These are phyloP conservation scores for Phaeosphaeria sp. DNA, from an alignment of 2,329 filamentous ascomycete species.

Conservation along the genomic window DNA sequence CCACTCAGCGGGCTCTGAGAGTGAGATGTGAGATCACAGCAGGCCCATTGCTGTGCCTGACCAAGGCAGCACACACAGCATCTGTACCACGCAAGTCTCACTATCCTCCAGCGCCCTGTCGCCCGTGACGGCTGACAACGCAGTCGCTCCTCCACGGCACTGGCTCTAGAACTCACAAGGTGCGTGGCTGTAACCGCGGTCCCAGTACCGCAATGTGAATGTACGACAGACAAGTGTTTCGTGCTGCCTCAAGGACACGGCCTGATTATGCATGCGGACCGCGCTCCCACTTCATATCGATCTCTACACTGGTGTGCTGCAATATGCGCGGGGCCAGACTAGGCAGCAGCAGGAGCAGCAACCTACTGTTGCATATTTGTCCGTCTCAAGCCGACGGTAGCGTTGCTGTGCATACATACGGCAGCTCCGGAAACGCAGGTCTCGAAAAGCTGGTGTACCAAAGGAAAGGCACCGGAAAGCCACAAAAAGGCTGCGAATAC, in stretches of 20 bases:
- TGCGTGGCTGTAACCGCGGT: constrained; percentile 8
- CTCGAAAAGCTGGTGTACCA: constrained; percentile 11
- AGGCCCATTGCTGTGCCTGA: constrained; percentile 18
- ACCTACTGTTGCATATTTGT: constrained; percentile 12
- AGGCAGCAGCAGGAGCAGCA: constrained; percentile 3
- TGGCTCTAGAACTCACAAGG: background rate
- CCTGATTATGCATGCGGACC: constrained; percentile 4
- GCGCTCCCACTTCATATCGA: constrained; percentile 4
- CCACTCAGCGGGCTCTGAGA: constrained; percentile 19
- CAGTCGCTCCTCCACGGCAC: constrained; percentile 1
- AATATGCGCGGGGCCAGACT: constrained; percentile 8
- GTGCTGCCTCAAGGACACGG: constrained; percentile 1
- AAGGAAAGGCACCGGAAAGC: constrained; percentile 10
- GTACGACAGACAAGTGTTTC: constrained; percentile 4
- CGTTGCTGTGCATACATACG: constrained; percentile 12
- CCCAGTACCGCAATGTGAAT: background rate
- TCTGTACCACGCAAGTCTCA: constrained; percentile 17
- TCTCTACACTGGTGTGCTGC: constrained; percentile 8
- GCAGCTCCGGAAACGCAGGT: constrained; percentile 15
- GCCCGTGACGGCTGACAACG: constrained; percentile 16
- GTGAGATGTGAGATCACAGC: constrained; percentile 14
- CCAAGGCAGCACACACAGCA: constrained; percentile 21
- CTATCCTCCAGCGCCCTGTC: constrained; percentile 14
- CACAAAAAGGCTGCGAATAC: constrained; percentile 4
- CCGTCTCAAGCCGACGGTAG: constrained; percentile 13